Percentiles rank a stretch among this genome's conserved stretches.
Evolutionary conservation across 2,329 filamentous ascomycete species (phyloP).

Genomic region (Leptosphaerulina australis): DNA sequence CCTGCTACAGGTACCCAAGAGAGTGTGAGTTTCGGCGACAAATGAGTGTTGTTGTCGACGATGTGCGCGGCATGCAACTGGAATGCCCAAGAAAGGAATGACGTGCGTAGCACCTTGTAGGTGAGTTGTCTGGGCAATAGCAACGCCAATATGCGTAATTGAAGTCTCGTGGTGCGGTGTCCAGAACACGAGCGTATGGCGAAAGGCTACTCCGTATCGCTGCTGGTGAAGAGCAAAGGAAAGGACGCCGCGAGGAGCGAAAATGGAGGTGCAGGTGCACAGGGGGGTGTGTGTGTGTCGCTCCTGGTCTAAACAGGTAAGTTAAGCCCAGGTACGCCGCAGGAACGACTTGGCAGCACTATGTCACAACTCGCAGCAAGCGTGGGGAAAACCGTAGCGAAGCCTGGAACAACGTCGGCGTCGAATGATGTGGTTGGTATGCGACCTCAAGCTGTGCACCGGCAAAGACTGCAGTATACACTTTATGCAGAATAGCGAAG

Average conservation of each 20-base stretch:
- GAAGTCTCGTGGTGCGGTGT: slow-evolving; percentile 8
- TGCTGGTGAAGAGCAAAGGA: slow-evolving; percentile 32
- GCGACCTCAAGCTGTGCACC: neutral
- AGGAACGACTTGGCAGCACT: slow-evolving; percentile 18
- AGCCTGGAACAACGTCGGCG: neutral
- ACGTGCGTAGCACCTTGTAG: slow-evolving; percentile 19
- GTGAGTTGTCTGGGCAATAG: slow-evolving; percentile 39
- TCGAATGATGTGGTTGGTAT: neutral
- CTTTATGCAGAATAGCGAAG: neutral
- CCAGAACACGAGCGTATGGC: slow-evolving; percentile 9
- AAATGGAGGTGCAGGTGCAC: slow-evolving; percentile 16
- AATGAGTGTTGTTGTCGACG: slow-evolving; percentile 16
- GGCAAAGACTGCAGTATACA: neutral
- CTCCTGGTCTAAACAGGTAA: slow-evolving; percentile 11
- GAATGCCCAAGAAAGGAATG: slow-evolving; percentile 34
- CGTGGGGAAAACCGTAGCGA: neutral
- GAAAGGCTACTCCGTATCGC: slow-evolving; percentile 32
- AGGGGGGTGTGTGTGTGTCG: slow-evolving; percentile 12
- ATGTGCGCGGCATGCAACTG: slow-evolving; percentile 36
- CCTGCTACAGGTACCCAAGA: slow-evolving; percentile 31
- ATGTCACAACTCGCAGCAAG: slow-evolving; percentile 11
- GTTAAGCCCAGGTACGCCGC: slow-evolving; percentile 16
- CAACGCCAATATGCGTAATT: slow-evolving; percentile 22
- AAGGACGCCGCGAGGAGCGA: slow-evolving; percentile 16
- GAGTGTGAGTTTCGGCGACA: slow-evolving; percentile 9